phyloP scores from a whole-genome alignment of 768 basidiomycete species.

The Mycena sanguinolenta region DNA sequence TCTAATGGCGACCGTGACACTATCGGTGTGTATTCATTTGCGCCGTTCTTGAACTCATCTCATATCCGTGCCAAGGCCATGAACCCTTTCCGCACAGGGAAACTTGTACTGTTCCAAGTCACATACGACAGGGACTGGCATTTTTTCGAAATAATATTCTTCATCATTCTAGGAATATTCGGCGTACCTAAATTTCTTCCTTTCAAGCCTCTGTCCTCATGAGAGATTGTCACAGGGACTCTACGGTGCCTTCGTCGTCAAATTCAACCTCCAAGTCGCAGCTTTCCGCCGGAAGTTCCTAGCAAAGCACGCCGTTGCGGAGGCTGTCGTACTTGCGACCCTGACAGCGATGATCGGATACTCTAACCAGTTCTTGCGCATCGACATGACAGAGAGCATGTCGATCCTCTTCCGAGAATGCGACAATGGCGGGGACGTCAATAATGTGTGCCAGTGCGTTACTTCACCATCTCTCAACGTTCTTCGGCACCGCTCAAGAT shows the following conservation, averaged over 20 bases:
- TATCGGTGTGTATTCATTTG: slow-evolving; percentile 77
- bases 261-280: slow-evolving; percentile 95
- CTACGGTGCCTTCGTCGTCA: slow-evolving; percentile 97
- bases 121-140: slow-evolving; percentile 99
- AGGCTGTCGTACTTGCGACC: slow-evolving; percentile 89
- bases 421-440: slow-evolving; percentile 90
- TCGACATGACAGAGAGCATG: slow-evolving; percentile 99
- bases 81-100: slow-evolving; percentile 98
- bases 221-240: slow-evolving; percentile 72
- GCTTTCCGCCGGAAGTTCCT: slow-evolving; percentile 95
- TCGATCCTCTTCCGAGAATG: slow-evolving; percentile 96
- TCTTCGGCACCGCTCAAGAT: slow-evolving; percentile 7
- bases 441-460: slow-evolving; percentile 93
- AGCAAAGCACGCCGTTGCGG: slow-evolving; percentile 84
- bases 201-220: slow-evolving; percentile 1
- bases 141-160: slow-evolving; percentile 98
- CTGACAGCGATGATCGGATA: slow-evolving; percentile 94
- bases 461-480: background rate
- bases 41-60: slow-evolving; percentile 22
- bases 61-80: slow-evolving; percentile 72
- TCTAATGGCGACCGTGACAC: slow-evolving; percentile 93
- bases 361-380: slow-evolving; percentile 92
- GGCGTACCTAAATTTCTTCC: slow-evolving; percentile 66
- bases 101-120: slow-evolving; percentile 97
- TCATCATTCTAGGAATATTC: slow-evolving; percentile 94